Percentiles rank a stretch among this genome's conserved stretches.
phyloP scores from a whole-genome alignment of 163 green algal species.

The Chlamydomonas reinhardtii region DNA sequence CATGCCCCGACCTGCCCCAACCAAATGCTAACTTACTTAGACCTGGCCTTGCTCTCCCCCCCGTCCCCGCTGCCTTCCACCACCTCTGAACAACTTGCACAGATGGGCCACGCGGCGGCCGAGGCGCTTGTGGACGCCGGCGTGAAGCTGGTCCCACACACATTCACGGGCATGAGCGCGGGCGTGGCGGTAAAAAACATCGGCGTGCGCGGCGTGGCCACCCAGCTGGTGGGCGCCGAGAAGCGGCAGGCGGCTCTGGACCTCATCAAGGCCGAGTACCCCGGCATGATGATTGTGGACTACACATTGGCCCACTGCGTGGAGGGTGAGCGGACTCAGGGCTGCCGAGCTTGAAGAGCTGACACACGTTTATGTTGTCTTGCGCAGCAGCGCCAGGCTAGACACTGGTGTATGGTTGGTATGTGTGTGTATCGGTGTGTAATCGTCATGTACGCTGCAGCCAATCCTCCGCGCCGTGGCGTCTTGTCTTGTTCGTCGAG shows the following conservation, averaged over 20 bases:
- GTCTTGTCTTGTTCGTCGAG: neutral
- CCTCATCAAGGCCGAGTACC: slow-evolving; percentile 75
- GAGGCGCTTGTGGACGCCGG: slow-evolving; percentile 85
- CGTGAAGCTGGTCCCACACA: slow-evolving; percentile 75
- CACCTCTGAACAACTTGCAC: neutral
- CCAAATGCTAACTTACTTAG: no score
- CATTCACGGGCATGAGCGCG: slow-evolving; percentile 36
- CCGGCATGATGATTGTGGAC: slow-evolving; percentile 83
- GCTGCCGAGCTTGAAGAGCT: no score
- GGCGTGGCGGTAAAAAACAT: slow-evolving; percentile 63
- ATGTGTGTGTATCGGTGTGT: no score
- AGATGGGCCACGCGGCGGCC: slow-evolving; percentile 94
- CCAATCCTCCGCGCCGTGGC: no score
- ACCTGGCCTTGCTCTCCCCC: no score
- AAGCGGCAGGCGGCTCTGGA: slow-evolving; percentile 77
- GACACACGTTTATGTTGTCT: no score
- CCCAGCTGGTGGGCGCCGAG: slow-evolving; percentile 80
- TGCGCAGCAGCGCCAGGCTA: no score
- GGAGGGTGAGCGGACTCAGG: slow-evolving; percentile 87
- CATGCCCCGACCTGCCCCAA: no score
- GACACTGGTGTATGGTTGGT: no score
- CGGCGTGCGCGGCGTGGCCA: slow-evolving; percentile 79
- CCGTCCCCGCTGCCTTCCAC: no score
- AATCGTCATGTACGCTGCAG: no score
- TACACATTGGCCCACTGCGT: slow-evolving; percentile 93